Base-by-base conservation (phyloP, 352 stramenopile species). In the Phytophthora syringae region DNA sequence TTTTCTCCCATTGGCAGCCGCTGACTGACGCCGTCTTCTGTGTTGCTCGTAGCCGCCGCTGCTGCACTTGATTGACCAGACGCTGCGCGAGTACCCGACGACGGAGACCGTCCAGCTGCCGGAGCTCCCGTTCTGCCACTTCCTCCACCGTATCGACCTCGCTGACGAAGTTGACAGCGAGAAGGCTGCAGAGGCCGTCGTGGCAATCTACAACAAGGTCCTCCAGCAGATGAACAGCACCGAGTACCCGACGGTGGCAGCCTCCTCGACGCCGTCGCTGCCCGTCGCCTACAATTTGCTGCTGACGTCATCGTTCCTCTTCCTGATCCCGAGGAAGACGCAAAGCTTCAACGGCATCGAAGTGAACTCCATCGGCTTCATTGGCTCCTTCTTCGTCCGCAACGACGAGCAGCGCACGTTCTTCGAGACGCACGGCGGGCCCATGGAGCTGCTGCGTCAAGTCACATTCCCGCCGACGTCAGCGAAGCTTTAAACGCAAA, bases 291-390 rank as follows among this genome's bases (percentile, higher is more conserved):
- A 93, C 76, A 95, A 95, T 39, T 36, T 93, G 47, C 60, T 94
- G 43, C 63, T 94, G 28, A 94, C 86, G n/a, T 57, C 58, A 34
- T 85, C 79, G 40, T 92, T 92, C 64, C 60, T 94, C 42, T 84
- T 92, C 36, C 43, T 94, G 39, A 78, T 92, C 48, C 86, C 82
- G 25, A 83, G 86, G 39, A 82, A 79, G 52, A 63, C 57, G 6
- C 78, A 85, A 30, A 48, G 72, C 20, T 79, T 80, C 37, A 72
- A 83, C 3, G 78, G 79, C 65, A 92, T 94, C 52, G 86, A 94
- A 64, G 84, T 94, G 43, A 93, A 94, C 65, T 91, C 82, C 11
- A 93, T 94, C 51, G 86, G 84, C 61, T 93, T 93, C 56, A 88
- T 89, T 36, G 86, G 86, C 5, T 93, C 82, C 12, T 93, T 92